Evolutionary conservation across 1,284 basidiomycete species (phyloP).

Genomic region (Sanghuangporus sanghuang): DNA sequence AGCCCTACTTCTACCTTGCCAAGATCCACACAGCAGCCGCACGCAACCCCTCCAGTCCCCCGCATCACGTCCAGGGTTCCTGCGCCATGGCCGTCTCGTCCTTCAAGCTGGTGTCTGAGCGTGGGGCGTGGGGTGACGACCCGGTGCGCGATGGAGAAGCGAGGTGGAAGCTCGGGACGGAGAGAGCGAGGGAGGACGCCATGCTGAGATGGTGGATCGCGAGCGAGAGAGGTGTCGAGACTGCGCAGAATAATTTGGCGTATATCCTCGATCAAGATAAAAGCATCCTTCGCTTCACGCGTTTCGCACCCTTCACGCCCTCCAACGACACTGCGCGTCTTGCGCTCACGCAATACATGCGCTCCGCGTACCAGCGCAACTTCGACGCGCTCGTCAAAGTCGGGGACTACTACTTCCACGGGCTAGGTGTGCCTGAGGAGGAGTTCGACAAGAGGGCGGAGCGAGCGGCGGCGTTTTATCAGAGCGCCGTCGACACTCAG

Average conservation of each 20-base stretch:
- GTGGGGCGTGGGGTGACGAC: constrained; percentile 85
- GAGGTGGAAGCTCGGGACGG: constrained; percentile 71
- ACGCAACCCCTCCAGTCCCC: constrained; percentile 34
- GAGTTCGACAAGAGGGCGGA: constrained; percentile 49
- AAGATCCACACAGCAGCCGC: constrained; percentile 66
- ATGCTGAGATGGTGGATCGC: constrained; percentile 94
- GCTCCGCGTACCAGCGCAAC: constrained; percentile 90
- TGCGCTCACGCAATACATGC: constrained; percentile 89
- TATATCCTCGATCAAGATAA: constrained; percentile 89
- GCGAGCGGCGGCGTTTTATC: constrained; percentile 91
- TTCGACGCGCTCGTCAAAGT: constrained; percentile 96
- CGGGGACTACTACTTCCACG: constrained; percentile 93
- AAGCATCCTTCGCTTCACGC: constrained; percentile 63
- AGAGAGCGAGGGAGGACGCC: constrained; percentile 63
- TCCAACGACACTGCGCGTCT: constrained; percentile 78
- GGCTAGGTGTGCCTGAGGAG: constrained; percentile 68
- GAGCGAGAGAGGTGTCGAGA: constrained; percentile 88
- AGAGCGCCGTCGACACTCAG: constrained; percentile 88
- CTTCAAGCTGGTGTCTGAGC: constrained; percentile 85
- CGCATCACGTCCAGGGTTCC: constrained; percentile 52
- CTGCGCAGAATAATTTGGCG: constrained; percentile 94
- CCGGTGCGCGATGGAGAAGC: constrained; percentile 80
- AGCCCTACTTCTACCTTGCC: constrained; percentile 89
- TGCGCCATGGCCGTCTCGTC: constrained; percentile 87
- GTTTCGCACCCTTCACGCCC: constrained; percentile 60